phyloP scores from a whole-genome alignment of 2,329 filamentous ascomycete species.

The Capronia americana region DNA sequence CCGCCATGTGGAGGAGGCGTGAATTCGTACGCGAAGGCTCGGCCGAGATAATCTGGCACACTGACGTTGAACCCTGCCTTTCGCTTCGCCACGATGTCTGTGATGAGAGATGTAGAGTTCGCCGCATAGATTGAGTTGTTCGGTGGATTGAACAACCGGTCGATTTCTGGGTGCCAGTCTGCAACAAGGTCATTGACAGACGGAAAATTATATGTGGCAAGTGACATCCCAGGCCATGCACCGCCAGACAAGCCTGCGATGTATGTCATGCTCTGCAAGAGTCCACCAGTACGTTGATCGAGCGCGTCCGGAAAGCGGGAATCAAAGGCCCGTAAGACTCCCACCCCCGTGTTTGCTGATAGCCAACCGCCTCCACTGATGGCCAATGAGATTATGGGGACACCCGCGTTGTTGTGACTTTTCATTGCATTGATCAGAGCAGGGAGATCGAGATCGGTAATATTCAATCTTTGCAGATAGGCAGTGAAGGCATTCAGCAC shows the following conservation, averaged over 20 bases:
- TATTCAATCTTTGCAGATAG: conserved; percentile 26
- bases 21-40: conserved; percentile 50
- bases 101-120: conserved; percentile 43
- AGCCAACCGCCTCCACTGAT: conserved; percentile 56
- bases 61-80: conserved; percentile 49
- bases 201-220: conserved; percentile 79
- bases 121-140: conserved; percentile 41
- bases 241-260: conserved; percentile 26
- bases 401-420: conserved; percentile 48
- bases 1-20: conserved; percentile 47
- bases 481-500: conserved; percentile 20
- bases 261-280: conserved; percentile 28
- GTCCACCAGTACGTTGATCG: conserved; percentile 22
- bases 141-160: conserved; percentile 45
- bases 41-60: conserved; percentile 51
- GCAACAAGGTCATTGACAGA: conserved; percentile 60
- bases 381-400: conserved; percentile 75
- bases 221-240: conserved; percentile 34
- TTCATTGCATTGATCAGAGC: conserved; percentile 11
- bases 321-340: conserved; percentile 25
- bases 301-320: conserved; percentile 22
- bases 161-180: conserved; percentile 24
- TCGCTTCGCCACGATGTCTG: conserved; percentile 46
- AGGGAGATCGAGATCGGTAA: conserved; percentile 17
- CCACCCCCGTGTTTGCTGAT: conserved; percentile 21